Conservation (phyloP, 768 basidiomycete species). For the Leccinum uliginosum region DNA sequence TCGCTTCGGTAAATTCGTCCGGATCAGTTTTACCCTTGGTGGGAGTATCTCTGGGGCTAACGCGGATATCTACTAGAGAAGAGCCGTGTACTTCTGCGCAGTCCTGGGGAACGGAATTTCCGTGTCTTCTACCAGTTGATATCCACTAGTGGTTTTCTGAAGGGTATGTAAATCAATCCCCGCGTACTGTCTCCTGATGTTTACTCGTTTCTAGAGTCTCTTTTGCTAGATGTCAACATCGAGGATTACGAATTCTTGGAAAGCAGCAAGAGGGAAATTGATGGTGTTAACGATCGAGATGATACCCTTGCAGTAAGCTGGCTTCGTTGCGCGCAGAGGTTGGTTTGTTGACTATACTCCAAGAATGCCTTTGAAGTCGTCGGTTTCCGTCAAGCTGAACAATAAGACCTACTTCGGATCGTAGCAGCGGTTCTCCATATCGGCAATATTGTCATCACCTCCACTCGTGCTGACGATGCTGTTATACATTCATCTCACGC, state of each 20-base stretch:
- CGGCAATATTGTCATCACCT: conserved; percentile 83
- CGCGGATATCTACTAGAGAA: conserved; percentile 98
- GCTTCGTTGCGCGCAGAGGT: background rate
- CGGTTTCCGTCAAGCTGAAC: conserved; percentile 80
- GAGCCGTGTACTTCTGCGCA: conserved; percentile 86
- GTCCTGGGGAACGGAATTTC: conserved; percentile 86
- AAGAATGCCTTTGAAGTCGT: conserved; percentile 84
- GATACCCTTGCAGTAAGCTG: conserved; percentile 67
- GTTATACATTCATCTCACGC: conserved; percentile 81
- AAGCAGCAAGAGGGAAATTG: conserved; percentile 85
- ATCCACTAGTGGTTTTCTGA: conserved; percentile 63
- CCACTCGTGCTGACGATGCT: conserved; percentile 76
- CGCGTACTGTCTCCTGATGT: conserved; percentile 2
- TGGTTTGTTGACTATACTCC: conserved; percentile 4
- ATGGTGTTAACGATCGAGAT: conserved; percentile 87
- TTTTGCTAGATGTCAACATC: conserved; percentile 69
- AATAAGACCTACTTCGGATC: conserved; percentile 89
- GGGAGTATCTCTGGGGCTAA: conserved; percentile 97
- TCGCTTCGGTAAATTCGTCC: conserved; percentile 97
- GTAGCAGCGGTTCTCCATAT: conserved; percentile 93
- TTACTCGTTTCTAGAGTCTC: conserved; percentile 44
- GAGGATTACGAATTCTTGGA: conserved; percentile 90
- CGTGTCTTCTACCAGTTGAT: conserved; percentile 97
- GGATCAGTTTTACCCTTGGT: conserved; percentile 88
- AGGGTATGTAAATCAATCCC: conserved; percentile 42